These are phyloP conservation scores for Fusarium pseudocircinatum DNA, from an alignment of 2,329 filamentous ascomycete genomes.

Conservation along the genomic window DNA sequence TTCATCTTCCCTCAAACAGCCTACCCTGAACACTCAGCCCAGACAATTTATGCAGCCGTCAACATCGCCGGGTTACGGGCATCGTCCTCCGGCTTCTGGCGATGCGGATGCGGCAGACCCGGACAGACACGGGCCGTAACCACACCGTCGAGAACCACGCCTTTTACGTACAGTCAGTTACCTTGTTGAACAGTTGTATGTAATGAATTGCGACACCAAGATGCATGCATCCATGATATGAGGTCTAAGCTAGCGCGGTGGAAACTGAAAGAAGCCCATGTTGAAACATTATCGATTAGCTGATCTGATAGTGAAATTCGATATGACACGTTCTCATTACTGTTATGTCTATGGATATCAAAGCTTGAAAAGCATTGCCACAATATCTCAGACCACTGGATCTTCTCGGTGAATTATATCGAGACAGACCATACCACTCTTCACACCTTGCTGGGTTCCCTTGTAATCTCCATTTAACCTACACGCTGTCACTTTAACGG, in stretches of 20 bases:
- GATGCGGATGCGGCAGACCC: slow-evolving; percentile 24
- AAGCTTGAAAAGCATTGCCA: slow-evolving; percentile 1
- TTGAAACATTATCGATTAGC: background rate
- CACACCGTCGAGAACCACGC: slow-evolving; percentile 9
- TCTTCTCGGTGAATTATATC: slow-evolving; percentile 18
- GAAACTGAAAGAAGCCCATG: slow-evolving; percentile 19
- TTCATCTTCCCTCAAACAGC: background rate
- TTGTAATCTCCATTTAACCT: slow-evolving; percentile 1
- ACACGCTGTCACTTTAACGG: background rate
- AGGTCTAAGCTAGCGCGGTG: slow-evolving; percentile 21
- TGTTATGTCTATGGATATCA: background rate
- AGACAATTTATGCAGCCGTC: background rate
- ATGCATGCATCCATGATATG: slow-evolving; percentile 4
- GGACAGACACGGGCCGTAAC: slow-evolving; percentile 29
- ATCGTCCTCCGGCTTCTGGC: slow-evolving; percentile 32
- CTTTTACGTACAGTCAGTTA: slow-evolving; percentile 12
- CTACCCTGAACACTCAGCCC: background rate
- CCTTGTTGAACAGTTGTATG: slow-evolving; percentile 11
- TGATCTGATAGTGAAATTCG: slow-evolving; percentile 8
- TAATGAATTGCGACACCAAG: background rate
- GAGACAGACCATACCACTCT: background rate
- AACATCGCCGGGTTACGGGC: slow-evolving; percentile 21
- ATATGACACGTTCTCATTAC: slow-evolving; percentile 6
- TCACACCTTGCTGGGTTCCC: background rate
- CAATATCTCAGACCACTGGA: slow-evolving; percentile 10